Evolutionary conservation across 2,329 filamentous ascomycete species (phyloP).

Genomic region (Alternaria postmessia): DNA sequence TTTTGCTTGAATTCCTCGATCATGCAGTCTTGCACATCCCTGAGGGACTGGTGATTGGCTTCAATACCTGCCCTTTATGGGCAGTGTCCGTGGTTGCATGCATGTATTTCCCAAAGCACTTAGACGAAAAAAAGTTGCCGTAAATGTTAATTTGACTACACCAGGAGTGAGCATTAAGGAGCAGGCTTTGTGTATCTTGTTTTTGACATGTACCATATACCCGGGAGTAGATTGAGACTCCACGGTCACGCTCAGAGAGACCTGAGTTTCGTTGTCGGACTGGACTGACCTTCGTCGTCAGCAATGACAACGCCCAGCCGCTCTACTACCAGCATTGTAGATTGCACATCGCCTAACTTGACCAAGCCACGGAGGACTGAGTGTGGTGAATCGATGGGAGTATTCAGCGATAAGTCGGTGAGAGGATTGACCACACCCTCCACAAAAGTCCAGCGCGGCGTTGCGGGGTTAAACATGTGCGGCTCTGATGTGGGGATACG

Average conservation of each 20-base stretch:
- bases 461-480: slow-evolving; percentile 12
- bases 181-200: not conserved
- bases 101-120: not conserved
- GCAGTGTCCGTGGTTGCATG: not conserved
- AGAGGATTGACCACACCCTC: slow-evolving; percentile 9
- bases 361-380: not conserved
- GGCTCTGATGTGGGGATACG: slow-evolving; percentile 5
- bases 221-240: not conserved
- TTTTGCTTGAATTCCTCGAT: not conserved
- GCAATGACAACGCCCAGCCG: not conserved
- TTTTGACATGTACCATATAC: not conserved
- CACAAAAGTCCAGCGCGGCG: slow-evolving; percentile 1
- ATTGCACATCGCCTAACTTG: not conserved
- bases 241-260: not conserved
- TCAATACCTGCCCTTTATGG: not conserved
- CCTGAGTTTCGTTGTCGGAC: not conserved
- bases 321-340: not conserved
- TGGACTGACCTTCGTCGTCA: not conserved
- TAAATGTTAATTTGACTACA: not conserved
- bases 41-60: not conserved
- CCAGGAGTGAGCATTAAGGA: not conserved
- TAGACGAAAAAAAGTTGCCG: not conserved
- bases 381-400: not conserved
- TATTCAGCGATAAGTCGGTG: slow-evolving; percentile 8
- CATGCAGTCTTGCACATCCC: not conserved